Conservation (phyloP, 108 stramenopile genomes). For the Stephanodiscus triporus region DNA sequence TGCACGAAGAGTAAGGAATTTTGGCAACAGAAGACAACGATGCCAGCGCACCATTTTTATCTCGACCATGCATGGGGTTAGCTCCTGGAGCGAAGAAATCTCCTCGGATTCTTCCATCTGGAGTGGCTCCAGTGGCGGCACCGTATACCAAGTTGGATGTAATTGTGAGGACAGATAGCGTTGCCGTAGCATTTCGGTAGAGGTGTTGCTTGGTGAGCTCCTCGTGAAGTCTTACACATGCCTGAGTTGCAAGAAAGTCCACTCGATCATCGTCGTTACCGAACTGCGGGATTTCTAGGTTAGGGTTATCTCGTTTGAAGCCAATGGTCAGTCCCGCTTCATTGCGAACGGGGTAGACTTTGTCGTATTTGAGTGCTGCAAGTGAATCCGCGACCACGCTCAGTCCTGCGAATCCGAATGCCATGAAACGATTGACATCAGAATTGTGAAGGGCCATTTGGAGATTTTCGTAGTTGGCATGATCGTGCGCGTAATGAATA, state of each 20-base stretch:
- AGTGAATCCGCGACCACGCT: constrained; percentile 70
- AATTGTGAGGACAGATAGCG: constrained; percentile 68
- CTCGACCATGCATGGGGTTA: constrained; percentile 54
- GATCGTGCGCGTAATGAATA: constrained; percentile 70
- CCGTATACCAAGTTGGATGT: constrained; percentile 74
- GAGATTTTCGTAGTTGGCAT: constrained; percentile 58
- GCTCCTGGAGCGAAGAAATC: constrained; percentile 66
- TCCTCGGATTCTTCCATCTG: constrained; percentile 60
- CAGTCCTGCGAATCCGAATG: constrained; percentile 67
- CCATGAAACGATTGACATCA: constrained; percentile 69
- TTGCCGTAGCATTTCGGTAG: constrained; percentile 65
- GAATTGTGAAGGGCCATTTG: constrained; percentile 74
- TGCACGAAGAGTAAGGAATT: constrained; percentile 63
- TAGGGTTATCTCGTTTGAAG: constrained; percentile 54
- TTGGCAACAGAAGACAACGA: constrained; percentile 71
- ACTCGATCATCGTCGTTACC: constrained; percentile 66
- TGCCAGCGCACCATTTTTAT: constrained; percentile 67
- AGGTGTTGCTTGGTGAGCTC: constrained; percentile 64
- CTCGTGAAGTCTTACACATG: constrained; percentile 45
- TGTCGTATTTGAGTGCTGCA: constrained; percentile 64
- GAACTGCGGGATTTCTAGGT: constrained; percentile 54
- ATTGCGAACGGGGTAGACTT: constrained; percentile 65
- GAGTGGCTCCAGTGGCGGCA: constrained; percentile 62
- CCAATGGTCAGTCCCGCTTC: constrained; percentile 60
- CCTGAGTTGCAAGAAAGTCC: constrained; percentile 54